Evolutionary conservation across 1,139 yeast species (phyloP).

Genomic region (Candida labiduridarum): DNA sequence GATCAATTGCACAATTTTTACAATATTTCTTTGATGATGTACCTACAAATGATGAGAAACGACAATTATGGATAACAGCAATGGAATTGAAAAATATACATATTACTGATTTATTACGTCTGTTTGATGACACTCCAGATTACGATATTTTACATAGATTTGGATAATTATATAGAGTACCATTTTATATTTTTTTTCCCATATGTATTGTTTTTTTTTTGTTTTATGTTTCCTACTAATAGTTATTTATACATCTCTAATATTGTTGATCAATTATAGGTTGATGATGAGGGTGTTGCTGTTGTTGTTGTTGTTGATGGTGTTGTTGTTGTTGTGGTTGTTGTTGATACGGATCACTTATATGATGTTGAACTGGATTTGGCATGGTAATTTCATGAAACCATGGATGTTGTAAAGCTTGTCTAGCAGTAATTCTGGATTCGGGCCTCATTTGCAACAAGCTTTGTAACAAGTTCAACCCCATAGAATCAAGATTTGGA

Average conservation of each 20-base stretch:
- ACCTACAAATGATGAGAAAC: conserved; percentile 7
- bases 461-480: conserved; percentile 74
- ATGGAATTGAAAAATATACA: conserved; percentile 11
- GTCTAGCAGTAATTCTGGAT: conserved; percentile 85
- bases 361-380: conserved; percentile 34
- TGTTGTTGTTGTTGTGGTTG: conserved; percentile 30
- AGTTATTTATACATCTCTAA: conserved; percentile 10
- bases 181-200: not conserved
- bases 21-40: conserved; percentile 4
- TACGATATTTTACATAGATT: conserved; percentile 12
- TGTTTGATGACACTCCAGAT: conserved; percentile 11
- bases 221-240: not conserved
- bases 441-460: conserved; percentile 93
- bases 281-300: conserved; percentile 15
- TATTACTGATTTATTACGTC: conserved; percentile 10
- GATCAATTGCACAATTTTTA: conserved; percentile 6
- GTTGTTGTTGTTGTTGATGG: conserved; percentile 12
- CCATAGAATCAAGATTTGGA: conserved; percentile 78
- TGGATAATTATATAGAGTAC: not conserved
- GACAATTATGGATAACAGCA: conserved; percentile 13
- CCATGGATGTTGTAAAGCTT: conserved; percentile 95
- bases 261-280: conserved; percentile 19
- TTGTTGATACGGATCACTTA: conserved; percentile 43
- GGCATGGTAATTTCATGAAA: conserved; percentile 73
- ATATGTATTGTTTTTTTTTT: not conserved